phyloP scores from a whole-genome alignment of 257 asterid genomes.

The Echium plantagineum region DNA sequence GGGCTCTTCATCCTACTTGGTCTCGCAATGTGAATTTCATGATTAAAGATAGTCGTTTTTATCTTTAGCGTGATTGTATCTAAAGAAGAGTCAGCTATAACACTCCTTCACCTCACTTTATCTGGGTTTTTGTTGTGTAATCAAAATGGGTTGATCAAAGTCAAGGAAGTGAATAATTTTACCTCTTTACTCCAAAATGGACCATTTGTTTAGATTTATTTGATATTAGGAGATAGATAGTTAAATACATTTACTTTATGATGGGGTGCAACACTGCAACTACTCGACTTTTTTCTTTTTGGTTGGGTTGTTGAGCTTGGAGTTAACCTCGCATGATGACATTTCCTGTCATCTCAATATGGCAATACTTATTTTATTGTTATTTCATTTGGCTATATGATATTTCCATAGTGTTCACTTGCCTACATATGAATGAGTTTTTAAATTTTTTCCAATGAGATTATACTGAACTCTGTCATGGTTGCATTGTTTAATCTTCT shows the following conservation, averaged over 20 bases:
- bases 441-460: background rate
- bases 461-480: slow-evolving; percentile 8
- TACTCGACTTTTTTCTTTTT: background rate
- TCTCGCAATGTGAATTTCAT: no score
- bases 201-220: background rate
- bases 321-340: background rate
- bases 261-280: background rate
- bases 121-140: no score
- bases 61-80: background rate
- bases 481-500: slow-evolving; percentile 17
- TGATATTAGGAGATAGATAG: background rate
- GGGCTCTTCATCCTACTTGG: no score
- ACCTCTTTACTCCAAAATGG: no score
- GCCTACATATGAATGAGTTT: background rate
- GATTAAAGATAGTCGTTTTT: background rate
- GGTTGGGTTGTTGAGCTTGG: background rate
- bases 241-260: background rate
- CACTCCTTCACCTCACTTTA: background rate
- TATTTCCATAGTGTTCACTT: background rate
- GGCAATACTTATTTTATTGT: background rate
- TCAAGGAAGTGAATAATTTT: no score
- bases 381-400: background rate
- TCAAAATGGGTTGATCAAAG: no score
- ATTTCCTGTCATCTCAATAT: background rate
- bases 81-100: background rate